Evolutionary conservation across 441 rosid genomes (phyloP).

Genomic region (Hura crepitans): DNA sequence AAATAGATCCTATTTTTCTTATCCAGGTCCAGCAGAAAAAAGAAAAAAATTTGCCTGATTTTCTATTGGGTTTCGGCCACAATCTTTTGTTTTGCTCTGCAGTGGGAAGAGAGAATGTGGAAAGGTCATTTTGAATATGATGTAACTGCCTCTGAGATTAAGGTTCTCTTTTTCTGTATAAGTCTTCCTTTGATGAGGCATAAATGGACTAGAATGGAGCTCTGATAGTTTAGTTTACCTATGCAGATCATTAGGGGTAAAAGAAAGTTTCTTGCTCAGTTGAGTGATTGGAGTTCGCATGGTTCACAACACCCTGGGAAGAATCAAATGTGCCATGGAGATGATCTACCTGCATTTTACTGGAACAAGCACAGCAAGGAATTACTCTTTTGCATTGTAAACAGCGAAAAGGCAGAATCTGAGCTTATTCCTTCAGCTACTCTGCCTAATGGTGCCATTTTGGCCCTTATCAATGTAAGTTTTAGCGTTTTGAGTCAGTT

Average conservation of each 20-base stretch:
- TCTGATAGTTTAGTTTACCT: conserved; percentile 7
- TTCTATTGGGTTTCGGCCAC: neutral
- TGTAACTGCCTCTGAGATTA: conserved; percentile 36
- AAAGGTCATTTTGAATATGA: conserved; percentile 35
- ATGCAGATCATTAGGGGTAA: conserved; percentile 35
- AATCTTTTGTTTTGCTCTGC: conserved; percentile 23
- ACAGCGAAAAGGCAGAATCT: conserved; percentile 27
- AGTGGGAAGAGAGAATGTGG: conserved; percentile 47
- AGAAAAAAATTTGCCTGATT: neutral
- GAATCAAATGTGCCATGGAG: conserved; percentile 8
- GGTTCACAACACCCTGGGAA: conserved; percentile 23
- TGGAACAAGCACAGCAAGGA: conserved; percentile 29
- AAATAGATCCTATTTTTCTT: conserved; percentile 11
- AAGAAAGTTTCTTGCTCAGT: conserved; percentile 38
- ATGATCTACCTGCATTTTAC: conserved; percentile 21
- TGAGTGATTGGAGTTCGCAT: conserved; percentile 27
- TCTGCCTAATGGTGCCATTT: conserved; percentile 30
- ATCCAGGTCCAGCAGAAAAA: conserved; percentile 22
- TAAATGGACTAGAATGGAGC: neutral
- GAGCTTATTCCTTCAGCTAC: conserved; percentile 33
- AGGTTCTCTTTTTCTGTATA: conserved; percentile 26
- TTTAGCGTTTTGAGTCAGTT: conserved; percentile 7
- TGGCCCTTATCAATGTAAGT: conserved; percentile 35
- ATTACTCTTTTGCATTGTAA: conserved; percentile 36
- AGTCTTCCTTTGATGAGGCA: neutral